Evolutionary conservation across 805 yeast genomes (phyloP), one percentile per base, ranked within the genome.

Genomic region (Metschnikowia amazonensis): DNA sequence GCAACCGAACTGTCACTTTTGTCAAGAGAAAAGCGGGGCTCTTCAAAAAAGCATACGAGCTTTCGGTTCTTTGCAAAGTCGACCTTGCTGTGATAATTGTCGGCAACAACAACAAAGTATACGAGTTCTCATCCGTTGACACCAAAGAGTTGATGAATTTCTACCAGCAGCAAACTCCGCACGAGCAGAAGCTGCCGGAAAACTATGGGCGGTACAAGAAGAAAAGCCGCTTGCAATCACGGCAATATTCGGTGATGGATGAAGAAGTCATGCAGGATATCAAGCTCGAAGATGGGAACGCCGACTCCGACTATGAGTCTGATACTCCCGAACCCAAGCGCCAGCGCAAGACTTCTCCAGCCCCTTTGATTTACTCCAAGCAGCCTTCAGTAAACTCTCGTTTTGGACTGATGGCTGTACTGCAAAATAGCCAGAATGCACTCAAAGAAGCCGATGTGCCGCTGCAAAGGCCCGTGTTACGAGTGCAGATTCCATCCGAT

Each of bases 1-100:
- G 98, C 46, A 92, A 89, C 66, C 66, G 87, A 46, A 80, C 86
- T 4, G 87, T 83, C 24, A 92, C 99, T 0, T 94, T 92, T 64
- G 88, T 88, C 51, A 92, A 92, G 66, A 79, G 99, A 45, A 92
- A 92, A 64, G 95, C 96, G 0, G 99, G 99, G 2, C 72, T 92
- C 27, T 90, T 94, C 67, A 86, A 86, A 60, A 86, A 85, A 63
- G 92, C 92, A 2, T 86, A 85, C 60, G 94, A 86, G 64, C 73
- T 94, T 45, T 82, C 97, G 0, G 92, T 92, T 9, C 74, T 92
- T 32, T 92, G 98, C 65, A 90, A 89, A 51, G 96, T 89, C 5
- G 98, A 92, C 60, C 75, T 94, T 25, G 95, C 98, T 1, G 92
- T 92, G 25, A 81, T 92, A 13, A 89, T 92, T 21, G 72, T 89